Base-by-base conservation (phyloP, 768 basidiomycete species). In the Pleurotus salmoneostramineus region DNA sequence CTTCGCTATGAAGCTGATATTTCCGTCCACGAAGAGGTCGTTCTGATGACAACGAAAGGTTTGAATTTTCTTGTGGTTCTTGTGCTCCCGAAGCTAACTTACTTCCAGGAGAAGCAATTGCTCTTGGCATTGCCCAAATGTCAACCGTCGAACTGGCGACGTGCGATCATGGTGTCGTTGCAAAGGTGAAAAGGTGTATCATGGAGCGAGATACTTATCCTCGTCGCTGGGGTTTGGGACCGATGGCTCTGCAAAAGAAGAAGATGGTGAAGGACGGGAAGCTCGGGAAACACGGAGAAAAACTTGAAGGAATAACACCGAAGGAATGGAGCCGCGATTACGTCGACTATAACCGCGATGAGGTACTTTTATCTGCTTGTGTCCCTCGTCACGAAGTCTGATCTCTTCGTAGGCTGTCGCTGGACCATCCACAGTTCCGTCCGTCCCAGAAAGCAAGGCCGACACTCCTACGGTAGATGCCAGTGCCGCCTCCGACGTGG, bases 201-300 rank as follows among this genome's bases (percentile, higher is more conserved):
- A 99, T 99, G 97, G 97, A 98, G 71, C 88, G 96, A 37, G 97
- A 99, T 72, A 91, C 93, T 15, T 99, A 99, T 72, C 97, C 97
- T 42, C 86, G 97, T 57, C 86, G 95, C 61, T 98, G 97, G 97
- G 97, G 97, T 50, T 83, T 98, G 52, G 97, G 97, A n/a, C 97
- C 97, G 17, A 85, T 95, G 72, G 96, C 97, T 11, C 76, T 92
- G 56, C 90, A 96, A 71, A 98, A 98, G 83, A 99, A 98, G 80
- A 97, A 96, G 73, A 80, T 99, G 83, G 86, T 97, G 62, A 97
- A 96, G 78, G 93, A 93, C n/a, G 95, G 96, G 49, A 92, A 94
- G 71, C 85, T 99, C 51, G 91, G 95, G 66, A 98, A 93, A 74
- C 90, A 94, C 69, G 97, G 97, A 17, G 88, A 96, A 71, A 88